These are phyloP conservation scores for Kalmusia sp. DNA, from an alignment of 2,329 filamentous ascomycete species.

Conservation along the genomic window DNA sequence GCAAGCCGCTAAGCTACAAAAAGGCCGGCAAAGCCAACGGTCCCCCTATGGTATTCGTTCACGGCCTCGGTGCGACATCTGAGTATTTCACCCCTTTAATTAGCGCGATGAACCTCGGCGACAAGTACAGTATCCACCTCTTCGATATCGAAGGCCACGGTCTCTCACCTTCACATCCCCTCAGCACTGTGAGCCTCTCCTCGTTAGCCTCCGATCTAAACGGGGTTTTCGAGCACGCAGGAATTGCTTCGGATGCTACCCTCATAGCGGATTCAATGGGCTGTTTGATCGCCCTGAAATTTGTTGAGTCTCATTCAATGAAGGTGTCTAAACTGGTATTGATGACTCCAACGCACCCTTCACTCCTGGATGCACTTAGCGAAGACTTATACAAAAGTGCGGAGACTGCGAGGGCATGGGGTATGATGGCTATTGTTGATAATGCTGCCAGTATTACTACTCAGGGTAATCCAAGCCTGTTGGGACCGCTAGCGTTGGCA, in stretches of 20 bases:
- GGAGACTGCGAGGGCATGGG: constrained; percentile 50
- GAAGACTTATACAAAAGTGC: constrained; percentile 46
- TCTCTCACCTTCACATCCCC: constrained; percentile 58
- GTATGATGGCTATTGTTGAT: constrained; percentile 55
- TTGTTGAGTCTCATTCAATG: constrained; percentile 49
- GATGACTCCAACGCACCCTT: constrained; percentile 56
- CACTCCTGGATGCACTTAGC: constrained; percentile 48
- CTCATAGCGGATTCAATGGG: constrained; percentile 62
- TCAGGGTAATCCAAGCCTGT: constrained; percentile 48
- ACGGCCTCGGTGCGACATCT: constrained; percentile 60
- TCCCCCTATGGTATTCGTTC: constrained; percentile 58
- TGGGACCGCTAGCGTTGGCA: constrained; percentile 52
- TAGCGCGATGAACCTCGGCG: constrained; percentile 36
- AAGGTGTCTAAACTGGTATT: constrained; percentile 56
- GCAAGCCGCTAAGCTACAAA: constrained; percentile 53
- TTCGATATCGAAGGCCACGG: constrained; percentile 66
- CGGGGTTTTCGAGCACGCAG: constrained; percentile 46
- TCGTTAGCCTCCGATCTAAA: constrained; percentile 54
- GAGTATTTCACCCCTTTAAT: constrained; percentile 57
- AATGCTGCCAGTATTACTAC: constrained; percentile 38
- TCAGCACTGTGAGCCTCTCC: constrained; percentile 52
- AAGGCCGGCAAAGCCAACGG: constrained; percentile 27
- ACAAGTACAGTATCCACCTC: constrained; percentile 49
- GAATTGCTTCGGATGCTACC: constrained; percentile 42
- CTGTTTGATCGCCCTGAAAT: constrained; percentile 55